Base-by-base conservation (phyloP, 2,329 filamentous ascomycete genomes). In the Apiospora sp. region DNA sequence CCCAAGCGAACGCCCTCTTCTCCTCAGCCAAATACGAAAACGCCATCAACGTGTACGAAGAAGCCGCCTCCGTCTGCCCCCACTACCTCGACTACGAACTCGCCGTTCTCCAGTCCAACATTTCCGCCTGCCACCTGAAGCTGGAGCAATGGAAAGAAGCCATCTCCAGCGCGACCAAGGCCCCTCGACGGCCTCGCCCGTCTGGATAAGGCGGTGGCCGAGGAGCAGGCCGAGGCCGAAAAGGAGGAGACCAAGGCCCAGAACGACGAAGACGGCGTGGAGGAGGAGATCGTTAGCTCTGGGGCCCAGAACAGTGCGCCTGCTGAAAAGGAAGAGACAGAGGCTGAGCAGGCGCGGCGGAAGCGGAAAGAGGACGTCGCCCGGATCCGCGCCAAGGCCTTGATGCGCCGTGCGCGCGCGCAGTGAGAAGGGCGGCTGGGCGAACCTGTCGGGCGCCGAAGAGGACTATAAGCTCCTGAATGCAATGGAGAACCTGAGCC, bases 101-200 rank as follows among this genome's bases (percentile, higher is more conserved):
- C 74, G 94, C 95, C 37, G 94, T 98, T 13, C 87, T 98, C 7
- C 91, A 92, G 73, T 95, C 93, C 80, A 98, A 98, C 84, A 92
- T 98, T 76, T 90, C 96, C 1, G 96, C 95, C 13, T 98, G 95
- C 80, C 91, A 98, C 78, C 82, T 98, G 71, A 97, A 97, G 81
- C 86, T 97, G 3, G 87, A 91, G 74, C 92, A 96, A 74, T 98
- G 95, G 94, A 94, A 95, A 76, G 91, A 94, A 43, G 94, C 94
- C 13, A 88, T 95, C 61, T 91, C 92, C 68, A 88, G 90, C 13
- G 95, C 95, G 0, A 93, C 91, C 0, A 86, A 89, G 14, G 92
- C 94, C 1, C 1, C 80, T 98, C 0, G 92, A 95, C 14, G 87
- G 89, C 0, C 84, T 98, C n/a, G 90, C 93, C 74, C 87, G 88